Conservation (phyloP, 2,329 filamentous ascomycete species). For the Alternaria atra region DNA sequence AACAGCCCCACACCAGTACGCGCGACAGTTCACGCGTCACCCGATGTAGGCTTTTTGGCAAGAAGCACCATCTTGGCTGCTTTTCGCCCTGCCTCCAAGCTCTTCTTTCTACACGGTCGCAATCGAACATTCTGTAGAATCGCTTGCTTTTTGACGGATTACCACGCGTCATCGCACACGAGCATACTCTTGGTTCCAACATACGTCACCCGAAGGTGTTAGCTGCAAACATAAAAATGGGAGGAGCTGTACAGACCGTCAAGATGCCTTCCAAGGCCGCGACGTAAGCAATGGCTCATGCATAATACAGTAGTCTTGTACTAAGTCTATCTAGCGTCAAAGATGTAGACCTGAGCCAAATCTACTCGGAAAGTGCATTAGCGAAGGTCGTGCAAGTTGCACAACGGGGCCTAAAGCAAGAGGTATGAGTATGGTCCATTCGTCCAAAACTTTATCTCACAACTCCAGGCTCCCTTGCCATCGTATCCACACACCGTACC, state of each 20-base stretch:
- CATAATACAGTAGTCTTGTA: neutral
- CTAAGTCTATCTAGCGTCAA: conserved; percentile 24
- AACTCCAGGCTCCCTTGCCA: conserved; percentile 32
- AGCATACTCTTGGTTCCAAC: too few species aligned
- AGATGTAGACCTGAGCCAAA: conserved; percentile 36
- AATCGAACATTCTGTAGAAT: neutral
- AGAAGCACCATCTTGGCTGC: conserved; percentile 6
- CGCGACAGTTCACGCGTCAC: conserved; percentile 7
- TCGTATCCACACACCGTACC: conserved; percentile 48
- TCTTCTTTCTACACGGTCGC: neutral
- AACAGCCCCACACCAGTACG: conserved; percentile 16
- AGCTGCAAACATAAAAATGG: conserved; percentile 11
- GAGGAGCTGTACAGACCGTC: neutral
- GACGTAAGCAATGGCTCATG: conserved; percentile 14
- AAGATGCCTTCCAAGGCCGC: conserved; percentile 4
- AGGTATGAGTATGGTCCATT: conserved; percentile 19
- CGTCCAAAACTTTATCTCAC: neutral
- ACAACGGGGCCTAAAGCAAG: conserved; percentile 36
- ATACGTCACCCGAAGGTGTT: neutral
- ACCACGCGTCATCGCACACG: neutral
- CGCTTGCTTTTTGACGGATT: neutral
- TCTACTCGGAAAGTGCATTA: conserved; percentile 41
- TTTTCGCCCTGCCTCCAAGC: conserved; percentile 4
- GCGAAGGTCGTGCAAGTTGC: conserved; percentile 48
- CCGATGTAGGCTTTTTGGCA: neutral